Evolutionary conservation across 2,329 filamentous ascomycete genomes (phyloP), one percentile per base, ranked within the genome.

Genomic region (Arachnomyces sp.): DNA sequence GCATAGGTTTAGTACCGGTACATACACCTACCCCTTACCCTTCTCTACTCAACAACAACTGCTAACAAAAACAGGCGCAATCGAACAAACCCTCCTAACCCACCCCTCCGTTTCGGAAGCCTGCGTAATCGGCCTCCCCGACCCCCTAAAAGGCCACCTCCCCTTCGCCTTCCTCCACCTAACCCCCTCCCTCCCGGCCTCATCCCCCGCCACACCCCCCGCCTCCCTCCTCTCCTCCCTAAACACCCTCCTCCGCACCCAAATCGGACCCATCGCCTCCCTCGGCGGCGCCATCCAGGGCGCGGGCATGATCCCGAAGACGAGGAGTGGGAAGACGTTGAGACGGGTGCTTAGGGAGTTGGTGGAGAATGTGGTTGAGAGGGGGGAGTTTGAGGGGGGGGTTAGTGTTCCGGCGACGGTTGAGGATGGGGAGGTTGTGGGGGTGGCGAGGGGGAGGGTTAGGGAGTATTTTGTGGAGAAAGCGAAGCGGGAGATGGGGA

Each of bases 241-340:
- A 33, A 69, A 69, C 42, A 35, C 62, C 21, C 72, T 81, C 3
- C 82, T 95, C 3, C 80, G 88, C 17, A 71, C 74, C 28, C 85
- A 93, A 54, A 92, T 96, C 40, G 89, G 89, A 5, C 79, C 85
- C 15, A 95, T 96, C 47, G 89, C 90, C 1, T 78, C 78, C 2
- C 72, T 96, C 0, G 87, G 87, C 7, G 89, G 89, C 2, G 83
- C 95, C 54, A 84, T 95, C 38, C 84, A 87, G 48, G 86, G 86
- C 30, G 80, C 79, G 49, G 82, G 82, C 12, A 89, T 94, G 74
- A 95, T 95, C 38, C 89, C 90, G 4, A 89, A 89, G 69, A 95
- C 90, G 12, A 68, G 89, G 18, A 87, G 82, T n/a, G 90, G 90
- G 18, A 96, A 95, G 74, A 95, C 87, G 3, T 63, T 95, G 44